Evolutionary conservation across 164 flowering plant species (phyloP), one percentile per base, ranked within the genome.

Genomic region (Warburgia ugandensis): DNA sequence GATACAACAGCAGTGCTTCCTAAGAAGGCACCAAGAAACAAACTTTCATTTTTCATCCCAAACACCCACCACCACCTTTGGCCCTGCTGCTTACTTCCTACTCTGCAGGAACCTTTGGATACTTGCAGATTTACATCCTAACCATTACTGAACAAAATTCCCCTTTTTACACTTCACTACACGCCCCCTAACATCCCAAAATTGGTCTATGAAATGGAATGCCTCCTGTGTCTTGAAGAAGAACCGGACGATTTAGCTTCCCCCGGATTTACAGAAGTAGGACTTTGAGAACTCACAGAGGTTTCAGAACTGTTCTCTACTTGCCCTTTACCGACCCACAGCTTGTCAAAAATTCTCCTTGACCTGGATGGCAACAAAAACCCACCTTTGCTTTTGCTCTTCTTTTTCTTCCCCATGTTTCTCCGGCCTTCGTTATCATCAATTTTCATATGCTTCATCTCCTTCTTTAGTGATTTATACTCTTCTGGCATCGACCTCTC

Each of bases 401-500:
- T 73, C 76, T 57, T 65, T 77, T 29, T 76, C 82, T 10, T 42
- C 43, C 13, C 55, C 56, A 56, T 53, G 60, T 70, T 9, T 17
- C 20, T 23, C 46, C 52, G 17, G 41, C 71, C 29, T 62, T 63
- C 26, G 49, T 57, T 27, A 56, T 64, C 10, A 70, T 69, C 62
- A 80, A 14, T n/a, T 50, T 67, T 67, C 48, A 80, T 49, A 35
- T 79, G 65, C 14, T 77, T 76, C 29, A 83, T 45, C 67, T 72
- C 91, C n/a, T 63, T 74, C 54, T 76, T 80, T 29, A 80, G 54
- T 33, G 80, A 72, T 55, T 71, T 73, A 30, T 79, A 69, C 54
- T 82, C 89, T 49, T 80, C 91, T 0, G 68, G 61, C 1, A 81
- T 71, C 20, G 80, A 77, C 91, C 86, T 78, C n/a, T 83, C 86